A percentile compares a stretch with the other conserved stretches of the same genome.
Conservation (phyloP, 2,329 filamentous ascomycete species). For the Cladophialophora carrionii region DNA sequence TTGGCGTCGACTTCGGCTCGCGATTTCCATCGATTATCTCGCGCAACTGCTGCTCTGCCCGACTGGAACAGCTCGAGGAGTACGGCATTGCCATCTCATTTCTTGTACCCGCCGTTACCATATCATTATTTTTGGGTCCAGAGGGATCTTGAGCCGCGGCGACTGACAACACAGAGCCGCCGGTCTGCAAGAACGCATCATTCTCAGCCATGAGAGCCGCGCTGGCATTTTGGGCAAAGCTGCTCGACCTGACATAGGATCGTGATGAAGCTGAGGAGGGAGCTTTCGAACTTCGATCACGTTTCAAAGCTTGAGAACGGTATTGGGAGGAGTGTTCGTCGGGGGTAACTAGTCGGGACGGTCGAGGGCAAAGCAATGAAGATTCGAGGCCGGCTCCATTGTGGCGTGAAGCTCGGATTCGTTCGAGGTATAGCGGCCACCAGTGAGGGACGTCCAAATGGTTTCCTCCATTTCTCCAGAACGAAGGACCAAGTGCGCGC, state of each 20-base stretch:
- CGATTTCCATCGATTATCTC: constrained; percentile 3
- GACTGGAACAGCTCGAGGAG: neutral
- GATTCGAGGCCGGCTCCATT: constrained; percentile 1
- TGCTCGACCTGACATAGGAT: constrained; percentile 8
- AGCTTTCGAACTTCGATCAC: constrained; percentile 3
- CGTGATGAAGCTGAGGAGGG: constrained; percentile 8
- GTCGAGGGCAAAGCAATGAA: neutral
- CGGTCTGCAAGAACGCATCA: neutral
- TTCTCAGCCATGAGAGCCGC: constrained; percentile 5
- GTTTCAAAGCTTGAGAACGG: neutral
- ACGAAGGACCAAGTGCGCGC: constrained; percentile 43
- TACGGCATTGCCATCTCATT: neutral
- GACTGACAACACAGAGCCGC: neutral
- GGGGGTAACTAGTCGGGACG: constrained; percentile 4
- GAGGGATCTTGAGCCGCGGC: neutral
- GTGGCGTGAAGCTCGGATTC: constrained; percentile 24
- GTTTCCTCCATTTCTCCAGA: constrained; percentile 44
- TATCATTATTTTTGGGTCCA: neutral
- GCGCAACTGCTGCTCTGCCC: constrained; percentile 17
- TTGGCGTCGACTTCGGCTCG: neutral
- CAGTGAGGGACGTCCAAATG: constrained; percentile 43
- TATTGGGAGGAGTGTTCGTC: neutral
- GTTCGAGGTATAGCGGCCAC: constrained; percentile 43
- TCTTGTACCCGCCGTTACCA: neutral
- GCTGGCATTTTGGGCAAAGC: neutral